Evolutionary conservation across 768 basidiomycete genomes (phyloP), one percentile per base, ranked within the genome.

Genomic region (Gelatoporia subvermispora): DNA sequence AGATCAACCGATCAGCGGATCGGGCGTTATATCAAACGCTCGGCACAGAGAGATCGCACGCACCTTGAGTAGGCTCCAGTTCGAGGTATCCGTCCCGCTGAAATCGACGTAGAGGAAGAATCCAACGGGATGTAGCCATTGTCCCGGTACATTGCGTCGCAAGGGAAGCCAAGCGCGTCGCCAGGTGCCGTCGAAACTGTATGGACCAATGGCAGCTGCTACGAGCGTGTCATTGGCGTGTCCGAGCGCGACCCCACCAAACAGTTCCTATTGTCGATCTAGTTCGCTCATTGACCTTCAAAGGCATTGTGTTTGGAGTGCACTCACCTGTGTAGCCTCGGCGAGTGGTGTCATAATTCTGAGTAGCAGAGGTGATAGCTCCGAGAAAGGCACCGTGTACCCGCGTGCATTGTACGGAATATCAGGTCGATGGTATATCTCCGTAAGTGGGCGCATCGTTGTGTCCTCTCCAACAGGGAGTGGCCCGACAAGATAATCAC

Each of bases 141-240:
- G 66, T 0, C 78, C 80, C 3, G 81, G 69, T 1, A 66, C 59
- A 53, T 76, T 80, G 40, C 70, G 68, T 37, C 72, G 67, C 71
- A 76, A 77, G 11, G 69, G 67, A 23, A 78, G 52, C 81, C 79
- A 81, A 25, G 70, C 55, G 13, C 79, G 70, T 41, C 82, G 71
- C 69, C 80, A 83, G 13, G 70, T 65, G 7, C 82, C 82, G 54
- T 84, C 82, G 54, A 76, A 82, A 43, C 76, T 76, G 59, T 78
- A 73, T 2, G 82, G 82, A 0, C 73, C 80, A 34, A 60, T 63
- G 2, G 66, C 69, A 2, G 68, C 76, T 2, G 69, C 70, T 2
- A 72, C 55, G 9, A 85, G 68, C 0, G 79, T 79, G 49, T 78
- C 77, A 43, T 74, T 77, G 9, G 65, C 62, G 0, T 68, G 60